phyloP scores from a whole-genome alignment of 495 filamentous ascomycete genomes.

The Aspergillus taichungensis region DNA sequence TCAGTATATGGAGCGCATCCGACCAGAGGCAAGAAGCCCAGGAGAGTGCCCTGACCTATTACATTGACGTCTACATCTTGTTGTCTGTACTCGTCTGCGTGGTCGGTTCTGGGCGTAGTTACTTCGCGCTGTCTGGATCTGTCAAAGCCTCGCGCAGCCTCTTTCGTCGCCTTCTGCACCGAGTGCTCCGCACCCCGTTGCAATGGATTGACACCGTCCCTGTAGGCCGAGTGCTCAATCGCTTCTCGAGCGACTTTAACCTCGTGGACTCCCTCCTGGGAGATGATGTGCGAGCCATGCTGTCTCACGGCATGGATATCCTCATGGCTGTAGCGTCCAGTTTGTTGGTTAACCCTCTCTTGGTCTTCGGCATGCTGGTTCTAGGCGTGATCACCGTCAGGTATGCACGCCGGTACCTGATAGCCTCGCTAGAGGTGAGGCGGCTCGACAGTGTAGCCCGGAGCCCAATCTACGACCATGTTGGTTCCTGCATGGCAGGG shows the following conservation, averaged over 20 bases:
- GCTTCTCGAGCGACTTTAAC: slow-evolving; percentile 63
- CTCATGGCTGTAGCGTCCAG: slow-evolving; percentile 9
- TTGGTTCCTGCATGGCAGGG: slow-evolving; percentile 53
- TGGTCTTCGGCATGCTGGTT: slow-evolving; percentile 8
- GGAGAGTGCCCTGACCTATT: neutral
- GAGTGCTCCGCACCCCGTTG: slow-evolving; percentile 53
- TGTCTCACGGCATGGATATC: slow-evolving; percentile 31
- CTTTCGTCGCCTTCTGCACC: slow-evolving; percentile 49
- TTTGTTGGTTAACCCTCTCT: slow-evolving; percentile 10
- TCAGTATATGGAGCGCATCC: neutral
- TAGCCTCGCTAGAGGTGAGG: slow-evolving; percentile 59
- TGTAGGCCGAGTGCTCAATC: slow-evolving; percentile 59
- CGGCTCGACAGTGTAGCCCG: slow-evolving; percentile 56
- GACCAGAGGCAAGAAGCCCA: neutral
- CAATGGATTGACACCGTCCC: slow-evolving; percentile 70
- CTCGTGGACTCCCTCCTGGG: slow-evolving; percentile 52
- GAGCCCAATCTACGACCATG: slow-evolving; percentile 60
- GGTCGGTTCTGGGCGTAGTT: slow-evolving; percentile 44
- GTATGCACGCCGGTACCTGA: slow-evolving; percentile 48
- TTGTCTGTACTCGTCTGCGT: slow-evolving; percentile 42
- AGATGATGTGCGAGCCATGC: slow-evolving; percentile 43
- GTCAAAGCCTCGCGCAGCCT: slow-evolving; percentile 47
- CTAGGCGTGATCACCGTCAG: slow-evolving; percentile 33
- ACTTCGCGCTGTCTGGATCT: slow-evolving; percentile 44
- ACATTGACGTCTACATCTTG: slow-evolving; percentile 21